phyloP scores from a whole-genome alignment of 768 basidiomycete genomes.

The Cyathus striatus region DNA sequence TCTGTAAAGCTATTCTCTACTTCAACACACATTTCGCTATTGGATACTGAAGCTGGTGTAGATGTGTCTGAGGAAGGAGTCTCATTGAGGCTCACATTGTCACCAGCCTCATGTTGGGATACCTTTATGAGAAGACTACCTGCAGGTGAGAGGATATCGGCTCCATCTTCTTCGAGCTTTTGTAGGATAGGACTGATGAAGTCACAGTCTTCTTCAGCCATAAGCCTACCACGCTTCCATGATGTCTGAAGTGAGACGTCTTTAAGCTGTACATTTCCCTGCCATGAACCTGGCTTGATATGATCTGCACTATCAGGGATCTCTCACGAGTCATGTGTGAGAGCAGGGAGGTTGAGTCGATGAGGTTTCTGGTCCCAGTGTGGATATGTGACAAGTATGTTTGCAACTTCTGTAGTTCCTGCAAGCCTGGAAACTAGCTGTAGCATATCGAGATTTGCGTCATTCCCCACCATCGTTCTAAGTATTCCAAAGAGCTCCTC shows the following conservation, averaged over 20 bases:
- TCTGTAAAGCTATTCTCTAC: conserved; percentile 10
- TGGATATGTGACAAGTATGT: conserved; percentile 28
- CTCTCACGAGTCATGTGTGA: conserved; percentile 16
- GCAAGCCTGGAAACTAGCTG: conserved; percentile 21
- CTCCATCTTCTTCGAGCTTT: conserved; percentile 4
- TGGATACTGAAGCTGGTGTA: not conserved
- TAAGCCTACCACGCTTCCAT: conserved; percentile 19
- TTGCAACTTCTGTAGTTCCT: conserved; percentile 22
- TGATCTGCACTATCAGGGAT: conserved; percentile 22
- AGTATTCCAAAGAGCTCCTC: conserved; percentile 30
- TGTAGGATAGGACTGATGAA: not conserved
- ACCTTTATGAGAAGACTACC: conserved; percentile 9
- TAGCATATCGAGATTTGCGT: conserved; percentile 18
- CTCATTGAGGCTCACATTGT: conserved; percentile 8
- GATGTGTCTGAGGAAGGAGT: not conserved
- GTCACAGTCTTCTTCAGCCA: conserved; percentile 9
- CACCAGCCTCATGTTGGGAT: conserved; percentile 9
- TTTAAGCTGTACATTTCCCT: conserved; percentile 20
- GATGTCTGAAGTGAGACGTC: conserved; percentile 19
- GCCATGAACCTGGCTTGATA: conserved; percentile 29
- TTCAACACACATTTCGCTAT: conserved; percentile 8
- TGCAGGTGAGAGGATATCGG: conserved; percentile 11
- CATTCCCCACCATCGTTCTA: conserved; percentile 27
- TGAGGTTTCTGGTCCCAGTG: conserved; percentile 33
- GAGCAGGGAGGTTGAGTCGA: conserved; percentile 22